Evolutionary conservation across 2,329 filamentous ascomycete species (phyloP), one percentile per base, ranked within the genome.

Genomic region (Triangularia verruculosa): DNA sequence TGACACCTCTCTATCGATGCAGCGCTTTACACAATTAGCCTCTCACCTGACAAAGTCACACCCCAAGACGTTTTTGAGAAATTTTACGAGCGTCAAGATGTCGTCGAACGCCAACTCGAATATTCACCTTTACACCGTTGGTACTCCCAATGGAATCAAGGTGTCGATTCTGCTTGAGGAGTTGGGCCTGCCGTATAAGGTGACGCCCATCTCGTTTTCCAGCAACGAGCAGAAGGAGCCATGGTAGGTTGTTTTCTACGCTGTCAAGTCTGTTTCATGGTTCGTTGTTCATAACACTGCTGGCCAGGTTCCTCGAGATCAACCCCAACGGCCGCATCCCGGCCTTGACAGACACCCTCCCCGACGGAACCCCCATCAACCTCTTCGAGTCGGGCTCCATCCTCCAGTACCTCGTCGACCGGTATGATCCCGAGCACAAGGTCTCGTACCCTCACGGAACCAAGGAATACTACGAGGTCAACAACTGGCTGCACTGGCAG

Each of bases 281-380:
- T n/a, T 6, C 15, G 17, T 8, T 30, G 27, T 22, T 57, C 15
- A 55, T 13, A 13, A 12, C 13, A 56, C 61, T 66, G 59, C 64
- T 94, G 75, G 86, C 86, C 15, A 96, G 91, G 92, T 97, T 94
- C 78, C 84, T 96, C 27, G 87, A 88, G 59, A 96, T 97, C 78
- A 97, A 97, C 78, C 93, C 93, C 67, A 97, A 97, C 75, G 93
- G 93, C 68, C 90, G 93, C 69, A 96, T 97, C 71, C 93, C 93
- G 3, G 93, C 93, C 63, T 72, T 97, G 58, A 95, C 91, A 7
- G 93, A 97, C 77, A 90, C 82, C 6, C 89, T 91, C 74, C 80
- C 81, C 4, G 88, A 95, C 74, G 91, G 91, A 69, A 80, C 89
- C 74, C 79, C 81, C 32, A 92, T 96, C 73, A 83, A 84, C 63